Evolutionary conservation across 1,284 basidiomycete species (phyloP).

Genomic region (Apiotrichum mycotoxinovorans): DNA sequence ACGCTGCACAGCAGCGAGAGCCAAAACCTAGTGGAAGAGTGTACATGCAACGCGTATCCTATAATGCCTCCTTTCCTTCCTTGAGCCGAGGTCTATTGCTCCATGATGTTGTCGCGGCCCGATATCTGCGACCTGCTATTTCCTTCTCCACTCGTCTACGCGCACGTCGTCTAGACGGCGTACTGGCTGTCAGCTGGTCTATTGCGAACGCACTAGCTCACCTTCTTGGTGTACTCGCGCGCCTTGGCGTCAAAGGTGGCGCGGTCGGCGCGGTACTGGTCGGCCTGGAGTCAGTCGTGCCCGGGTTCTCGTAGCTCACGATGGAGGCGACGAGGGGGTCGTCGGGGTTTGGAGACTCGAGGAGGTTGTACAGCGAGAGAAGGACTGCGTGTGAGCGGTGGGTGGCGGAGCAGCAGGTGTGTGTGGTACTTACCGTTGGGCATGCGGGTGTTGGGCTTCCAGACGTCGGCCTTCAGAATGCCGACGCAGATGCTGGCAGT

Average conservation of each 20-base stretch:
- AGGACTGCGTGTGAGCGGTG: constrained; percentile 60
- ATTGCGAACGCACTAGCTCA: constrained; percentile 12
- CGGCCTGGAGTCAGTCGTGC: constrained; percentile 34
- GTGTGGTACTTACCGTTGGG: constrained; percentile 57
- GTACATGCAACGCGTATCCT: no score
- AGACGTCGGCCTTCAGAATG: constrained; percentile 55
- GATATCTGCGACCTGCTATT: no score
- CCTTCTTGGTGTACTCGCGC: constrained; percentile 42
- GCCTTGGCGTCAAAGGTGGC: constrained; percentile 43
- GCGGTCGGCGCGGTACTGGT: constrained; percentile 44
- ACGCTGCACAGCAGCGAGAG: no score
- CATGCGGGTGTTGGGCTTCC: constrained; percentile 82
- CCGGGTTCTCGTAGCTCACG: constrained; percentile 23
- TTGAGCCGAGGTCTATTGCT: no score
- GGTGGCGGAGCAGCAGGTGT: background rate
- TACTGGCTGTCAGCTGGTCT: constrained; percentile 8
- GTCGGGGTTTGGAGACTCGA: constrained; percentile 82
- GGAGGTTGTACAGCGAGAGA: constrained; percentile 71
- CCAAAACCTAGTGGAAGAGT: no score
- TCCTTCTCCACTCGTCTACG: no score
- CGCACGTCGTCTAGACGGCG: background rate
- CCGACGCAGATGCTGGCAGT: constrained; percentile 54
- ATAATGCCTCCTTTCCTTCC: no score
- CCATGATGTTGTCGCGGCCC: no score
- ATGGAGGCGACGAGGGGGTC: constrained; percentile 68